Conservation (phyloP, 179 eudicot species). For the Pouteria campechiana region DNA sequence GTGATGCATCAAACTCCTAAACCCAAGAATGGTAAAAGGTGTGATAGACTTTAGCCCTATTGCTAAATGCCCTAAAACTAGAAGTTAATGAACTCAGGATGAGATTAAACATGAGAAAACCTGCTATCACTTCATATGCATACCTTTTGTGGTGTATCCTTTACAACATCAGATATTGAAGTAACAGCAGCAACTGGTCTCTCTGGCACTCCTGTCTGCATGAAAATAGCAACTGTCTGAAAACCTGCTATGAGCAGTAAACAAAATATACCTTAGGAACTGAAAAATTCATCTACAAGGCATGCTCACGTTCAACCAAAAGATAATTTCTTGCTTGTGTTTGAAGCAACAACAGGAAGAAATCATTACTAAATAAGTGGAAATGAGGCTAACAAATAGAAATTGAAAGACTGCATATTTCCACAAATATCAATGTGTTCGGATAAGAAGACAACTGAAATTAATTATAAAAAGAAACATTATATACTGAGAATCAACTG, state of each 20-base stretch:
- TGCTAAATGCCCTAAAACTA: not conserved
- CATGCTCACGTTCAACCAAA: constrained; percentile 10
- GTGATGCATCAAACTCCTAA: too few relatives aligned
- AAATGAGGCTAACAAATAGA: too few relatives aligned
- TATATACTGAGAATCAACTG: too few relatives aligned
- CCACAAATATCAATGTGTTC: too few relatives aligned
- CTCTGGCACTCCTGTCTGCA: constrained; percentile 86
- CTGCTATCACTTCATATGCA: constrained; percentile 2
- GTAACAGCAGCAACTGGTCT: constrained; percentile 38
- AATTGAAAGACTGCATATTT: too few relatives aligned
- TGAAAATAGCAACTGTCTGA: constrained; percentile 99
- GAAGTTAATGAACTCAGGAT: not conserved
- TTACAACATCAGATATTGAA: constrained; percentile 43
- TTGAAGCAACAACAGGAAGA: too few relatives aligned
- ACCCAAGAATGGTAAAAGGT: too few relatives aligned
- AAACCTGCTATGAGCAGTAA: constrained; percentile 98
- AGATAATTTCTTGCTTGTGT: too few relatives aligned
- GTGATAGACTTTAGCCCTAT: too few relatives aligned
- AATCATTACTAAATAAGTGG: too few relatives aligned
- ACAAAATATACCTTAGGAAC: constrained; percentile 82
- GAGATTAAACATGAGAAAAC: not conserved
- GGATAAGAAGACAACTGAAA: too few relatives aligned
- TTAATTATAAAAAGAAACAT: too few relatives aligned
- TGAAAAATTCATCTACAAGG: constrained; percentile 16
- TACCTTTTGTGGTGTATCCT: constrained; percentile 92